phyloP scores from a whole-genome alignment of 2,329 filamentous ascomycete genomes.

The Aspergillus brasiliensis region DNA sequence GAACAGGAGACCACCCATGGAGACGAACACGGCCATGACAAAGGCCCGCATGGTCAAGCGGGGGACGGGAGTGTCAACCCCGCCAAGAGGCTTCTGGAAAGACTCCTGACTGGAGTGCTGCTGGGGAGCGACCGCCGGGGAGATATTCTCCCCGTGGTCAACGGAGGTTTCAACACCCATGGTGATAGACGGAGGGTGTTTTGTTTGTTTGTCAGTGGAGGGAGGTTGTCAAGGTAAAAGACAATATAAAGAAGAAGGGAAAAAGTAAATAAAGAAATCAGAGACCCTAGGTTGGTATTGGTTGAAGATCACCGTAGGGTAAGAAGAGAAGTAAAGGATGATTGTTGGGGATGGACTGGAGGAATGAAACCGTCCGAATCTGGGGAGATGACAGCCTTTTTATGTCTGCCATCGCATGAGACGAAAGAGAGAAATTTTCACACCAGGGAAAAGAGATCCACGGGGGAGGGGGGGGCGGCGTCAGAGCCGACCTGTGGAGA shows the following conservation, averaged over 20 bases:
- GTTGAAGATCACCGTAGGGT: neutral
- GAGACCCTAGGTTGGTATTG: neutral
- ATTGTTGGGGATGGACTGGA: neutral
- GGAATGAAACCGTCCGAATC: neutral
- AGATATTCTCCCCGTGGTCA: slow-evolving; percentile 36
- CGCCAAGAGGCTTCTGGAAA: slow-evolving; percentile 26
- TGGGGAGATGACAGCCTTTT: slow-evolving; percentile 8
- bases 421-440: slow-evolving; percentile 8
- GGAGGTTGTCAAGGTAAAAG: neutral
- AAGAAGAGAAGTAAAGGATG: neutral
- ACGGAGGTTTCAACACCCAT: slow-evolving; percentile 35
- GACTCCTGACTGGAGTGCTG: slow-evolving; percentile 29
- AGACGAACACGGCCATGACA: slow-evolving; percentile 48
- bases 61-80: slow-evolving; percentile 36
- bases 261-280: neutral
- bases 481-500: slow-evolving; percentile 21
- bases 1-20: slow-evolving; percentile 51
- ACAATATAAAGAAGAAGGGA: neutral
- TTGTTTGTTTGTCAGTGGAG: slow-evolving; percentile 2
- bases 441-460: slow-evolving; percentile 8
- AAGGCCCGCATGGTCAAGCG: slow-evolving; percentile 41
- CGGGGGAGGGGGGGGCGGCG: neutral
- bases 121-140: slow-evolving; percentile 25
- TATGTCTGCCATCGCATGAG: neutral
- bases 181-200: slow-evolving; percentile 6